Conservation (phyloP, 257 asterid species). For the Fraxinus quadrangulata region DNA sequence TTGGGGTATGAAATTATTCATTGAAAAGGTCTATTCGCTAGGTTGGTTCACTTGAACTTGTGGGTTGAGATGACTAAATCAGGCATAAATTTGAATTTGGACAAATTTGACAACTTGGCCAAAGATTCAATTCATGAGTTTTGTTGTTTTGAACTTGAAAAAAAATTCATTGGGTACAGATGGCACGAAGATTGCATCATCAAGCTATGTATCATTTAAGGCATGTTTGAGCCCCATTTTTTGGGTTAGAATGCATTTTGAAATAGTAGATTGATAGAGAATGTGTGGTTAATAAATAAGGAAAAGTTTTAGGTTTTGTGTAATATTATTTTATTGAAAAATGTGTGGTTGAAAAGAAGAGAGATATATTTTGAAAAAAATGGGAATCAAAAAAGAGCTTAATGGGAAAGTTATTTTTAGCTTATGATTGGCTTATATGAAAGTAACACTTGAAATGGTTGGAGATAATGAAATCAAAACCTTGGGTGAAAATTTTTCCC, state of each 20-base stretch:
- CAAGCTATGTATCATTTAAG: neutral
- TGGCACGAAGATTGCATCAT: neutral
- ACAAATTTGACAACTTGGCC: neutral
- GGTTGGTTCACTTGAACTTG: conserved; percentile 9
- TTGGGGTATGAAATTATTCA: conserved; percentile 14
- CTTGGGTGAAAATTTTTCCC: conserved; percentile 17
- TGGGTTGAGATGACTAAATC: neutral
- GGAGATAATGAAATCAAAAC: conserved; percentile 6
- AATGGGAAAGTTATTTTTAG: conserved; percentile 6
- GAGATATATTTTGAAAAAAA: too few relatives aligned
- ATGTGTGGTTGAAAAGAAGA: too few relatives aligned
- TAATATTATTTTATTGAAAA: too few relatives aligned
- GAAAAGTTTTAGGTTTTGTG: too few relatives aligned
- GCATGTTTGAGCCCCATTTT: too few relatives aligned
- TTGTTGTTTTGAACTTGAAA: conserved; percentile 8
- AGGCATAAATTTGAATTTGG: conserved; percentile 5
- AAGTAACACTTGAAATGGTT: conserved; percentile 17
- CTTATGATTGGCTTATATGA: conserved; percentile 7
- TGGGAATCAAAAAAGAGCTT: neutral
- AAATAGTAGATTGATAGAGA: too few relatives aligned
- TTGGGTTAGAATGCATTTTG: too few relatives aligned
- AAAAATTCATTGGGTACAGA: conserved; percentile 9
- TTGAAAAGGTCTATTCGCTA: conserved; percentile 5
- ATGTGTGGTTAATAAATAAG: too few relatives aligned
- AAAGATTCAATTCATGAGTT: neutral